Evolutionary conservation across 169 alveolate genomes (phyloP).

Genomic region (Pseudocohnilembus persalinus): DNA sequence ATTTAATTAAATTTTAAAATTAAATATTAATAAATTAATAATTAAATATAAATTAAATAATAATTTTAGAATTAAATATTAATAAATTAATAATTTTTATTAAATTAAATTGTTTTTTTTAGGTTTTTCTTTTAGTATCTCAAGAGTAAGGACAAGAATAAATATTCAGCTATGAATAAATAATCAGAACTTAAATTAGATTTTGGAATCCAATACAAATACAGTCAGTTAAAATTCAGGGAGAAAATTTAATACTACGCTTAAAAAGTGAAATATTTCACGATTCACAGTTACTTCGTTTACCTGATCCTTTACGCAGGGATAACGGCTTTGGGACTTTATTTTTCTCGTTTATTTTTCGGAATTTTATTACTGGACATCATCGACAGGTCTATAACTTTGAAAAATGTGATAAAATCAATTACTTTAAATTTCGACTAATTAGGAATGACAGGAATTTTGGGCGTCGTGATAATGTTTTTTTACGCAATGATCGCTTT

Average conservation of each 20-base stretch:
- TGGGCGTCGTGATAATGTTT: conserved; percentile 54
- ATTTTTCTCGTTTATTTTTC: conserved; percentile 38
- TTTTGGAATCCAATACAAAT: too few relatives aligned
- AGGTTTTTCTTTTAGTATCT: too few relatives aligned
- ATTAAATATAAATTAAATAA: too few relatives aligned
- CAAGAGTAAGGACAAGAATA: neutral
- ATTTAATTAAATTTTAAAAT: too few relatives aligned
- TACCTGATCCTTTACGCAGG: conserved; percentile 26
- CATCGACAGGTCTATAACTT: conserved; percentile 45
- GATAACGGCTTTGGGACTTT: conserved; percentile 27
- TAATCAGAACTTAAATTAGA: neutral
- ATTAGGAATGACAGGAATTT: conserved; percentile 51
- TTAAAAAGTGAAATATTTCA: neutral
- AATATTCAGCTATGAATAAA: neutral
- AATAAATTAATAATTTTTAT: too few relatives aligned
- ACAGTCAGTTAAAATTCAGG: neutral
- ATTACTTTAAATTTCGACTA: conserved; percentile 52
- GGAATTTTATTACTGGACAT: conserved; percentile 54
- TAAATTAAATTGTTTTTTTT: too few relatives aligned
- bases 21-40: too few relatives aligned
- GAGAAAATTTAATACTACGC: neutral
- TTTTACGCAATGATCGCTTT: conserved; percentile 39
- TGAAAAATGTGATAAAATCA: conserved; percentile 52
- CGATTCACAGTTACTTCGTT: neutral
- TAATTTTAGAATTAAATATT: too few relatives aligned